Evolutionary conservation across 1,284 basidiomycete genomes (phyloP), one percentile per base, ranked within the genome.

Genomic region (Boletus mariae): DNA sequence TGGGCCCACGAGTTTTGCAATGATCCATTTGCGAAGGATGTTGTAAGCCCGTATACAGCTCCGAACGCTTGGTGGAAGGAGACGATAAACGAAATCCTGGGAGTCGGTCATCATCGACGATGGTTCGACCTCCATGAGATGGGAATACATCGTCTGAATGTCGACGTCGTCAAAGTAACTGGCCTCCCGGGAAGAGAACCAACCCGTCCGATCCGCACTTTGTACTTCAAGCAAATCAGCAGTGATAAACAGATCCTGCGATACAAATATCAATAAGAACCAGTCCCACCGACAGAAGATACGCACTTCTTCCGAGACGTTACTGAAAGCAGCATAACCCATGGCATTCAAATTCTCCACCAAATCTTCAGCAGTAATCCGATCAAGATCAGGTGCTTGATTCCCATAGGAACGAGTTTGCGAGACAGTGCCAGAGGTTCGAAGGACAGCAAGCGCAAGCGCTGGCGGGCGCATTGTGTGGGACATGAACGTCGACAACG

Each of bases 161-260:
- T 90, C 86, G 17, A 84, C 74, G 5, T 79, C 89, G 13, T 82
- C 78, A 40, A 74, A 65, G 1, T 75, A 70, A 32, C 66, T 70
- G 1, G 71, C 64, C 31, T 90, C 88, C 54, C 80, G 76, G 35
- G 72, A 59, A 9, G 78, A 73, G 69, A 88, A 87, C 89, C 90
- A 92, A 2, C 86, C 89, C 3, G 80, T 84, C 34, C 82, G 80
- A 65, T 92, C 90, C 15, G 80, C 80, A 5, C 80, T 84, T 67
- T 92, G 90, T 1, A 88, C 80, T 67, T 92, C 90, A 13, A 92
- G 75, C 17, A 91, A 71, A 65, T 92, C 89, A 4, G 82, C 78
- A 15, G 86, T 83, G 45, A 84, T 75, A 60, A 88, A 85, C 37
- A 92, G 72, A 68, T 92, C 90, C 86, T 86, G 58, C 11, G 58